phyloP scores from a whole-genome alignment of 1,139 yeast species.

The Protomyces lactucae-debilis region DNA sequence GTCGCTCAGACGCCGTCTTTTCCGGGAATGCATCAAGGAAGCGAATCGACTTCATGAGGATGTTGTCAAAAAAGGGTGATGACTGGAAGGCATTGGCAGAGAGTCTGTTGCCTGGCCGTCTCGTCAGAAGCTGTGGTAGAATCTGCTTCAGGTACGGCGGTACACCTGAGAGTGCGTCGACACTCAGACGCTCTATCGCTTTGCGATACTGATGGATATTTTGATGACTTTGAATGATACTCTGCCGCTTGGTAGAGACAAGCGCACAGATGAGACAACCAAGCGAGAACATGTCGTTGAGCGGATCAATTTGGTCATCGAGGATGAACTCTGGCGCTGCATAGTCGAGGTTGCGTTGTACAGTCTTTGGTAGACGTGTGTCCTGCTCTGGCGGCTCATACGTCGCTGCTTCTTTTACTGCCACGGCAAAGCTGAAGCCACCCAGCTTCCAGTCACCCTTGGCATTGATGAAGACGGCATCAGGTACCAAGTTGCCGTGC shows the following conservation, averaged over 20 bases:
- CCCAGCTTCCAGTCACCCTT: constrained; percentile 93
- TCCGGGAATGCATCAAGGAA: constrained; percentile 82
- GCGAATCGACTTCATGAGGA: constrained; percentile 73
- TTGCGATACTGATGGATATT: constrained; percentile 39
- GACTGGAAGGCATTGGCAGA: constrained; percentile 49
- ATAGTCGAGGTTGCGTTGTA: constrained; percentile 66
- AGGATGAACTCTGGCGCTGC: constrained; percentile 70
- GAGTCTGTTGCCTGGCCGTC: constrained; percentile 44
- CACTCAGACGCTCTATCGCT: constrained; percentile 37
- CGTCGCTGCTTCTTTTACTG: constrained; percentile 41
- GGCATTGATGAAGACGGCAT: constrained; percentile 66
- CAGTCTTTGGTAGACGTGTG: constrained; percentile 66
- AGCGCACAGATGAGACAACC: constrained; percentile 69
- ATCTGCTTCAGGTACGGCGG: constrained; percentile 35
- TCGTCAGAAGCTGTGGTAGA: constrained; percentile 44
- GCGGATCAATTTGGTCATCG: constrained; percentile 56
- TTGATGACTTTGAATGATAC: constrained; percentile 39
- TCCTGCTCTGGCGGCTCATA: constrained; percentile 62
- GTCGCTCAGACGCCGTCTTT: constrained; percentile 61
- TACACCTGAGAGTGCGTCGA: background rate
- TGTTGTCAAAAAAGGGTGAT: constrained; percentile 69
- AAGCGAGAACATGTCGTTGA: constrained; percentile 77
- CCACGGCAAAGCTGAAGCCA: constrained; percentile 58
- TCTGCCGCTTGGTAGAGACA: constrained; percentile 45
- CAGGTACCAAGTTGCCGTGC: constrained; percentile 75